phyloP scores from a whole-genome alignment of 176 grass and related monocot genomes.

The Pontederia crassipes region DNA sequence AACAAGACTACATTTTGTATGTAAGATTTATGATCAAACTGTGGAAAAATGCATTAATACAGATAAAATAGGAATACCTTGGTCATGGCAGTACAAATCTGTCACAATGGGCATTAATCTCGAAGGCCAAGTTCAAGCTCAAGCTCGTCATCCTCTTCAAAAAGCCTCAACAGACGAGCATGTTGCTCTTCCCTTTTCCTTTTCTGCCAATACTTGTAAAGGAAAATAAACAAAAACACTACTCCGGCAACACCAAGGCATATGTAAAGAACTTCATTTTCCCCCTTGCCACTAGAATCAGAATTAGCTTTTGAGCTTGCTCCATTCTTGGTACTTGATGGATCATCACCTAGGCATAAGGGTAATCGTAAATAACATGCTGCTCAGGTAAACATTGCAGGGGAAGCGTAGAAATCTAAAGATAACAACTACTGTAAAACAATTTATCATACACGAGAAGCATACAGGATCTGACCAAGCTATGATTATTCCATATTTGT shows the following conservation, averaged over 20 bases:
- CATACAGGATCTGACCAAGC: too few relatives aligned
- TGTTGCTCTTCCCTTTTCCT: slow-evolving; percentile 1
- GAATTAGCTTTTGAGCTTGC: background rate
- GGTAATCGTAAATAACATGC: background rate
- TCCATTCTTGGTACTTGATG: background rate
- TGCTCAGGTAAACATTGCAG: too few relatives aligned
- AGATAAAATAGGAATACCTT: background rate
- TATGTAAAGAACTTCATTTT: background rate
- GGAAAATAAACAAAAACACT: background rate
- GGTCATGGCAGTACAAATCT: background rate
- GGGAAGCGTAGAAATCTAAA: too few relatives aligned
- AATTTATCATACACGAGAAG: too few relatives aligned
- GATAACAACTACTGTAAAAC: too few relatives aligned
- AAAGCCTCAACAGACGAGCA: background rate
- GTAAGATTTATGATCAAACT: too few relatives aligned
- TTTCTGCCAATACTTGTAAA: background rate
- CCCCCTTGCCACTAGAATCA: background rate
- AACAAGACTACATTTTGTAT: too few relatives aligned
- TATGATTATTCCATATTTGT: too few relatives aligned
- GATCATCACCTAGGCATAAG: background rate
- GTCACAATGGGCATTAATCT: background rate
- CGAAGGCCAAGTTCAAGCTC: slow-evolving; percentile 4
- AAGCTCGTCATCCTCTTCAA: slow-evolving; percentile 1
- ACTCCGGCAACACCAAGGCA: background rate
- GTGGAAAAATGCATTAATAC: background rate